phyloP scores from a whole-genome alignment of 179 eudicot species.

The Camellia oleifera region DNA sequence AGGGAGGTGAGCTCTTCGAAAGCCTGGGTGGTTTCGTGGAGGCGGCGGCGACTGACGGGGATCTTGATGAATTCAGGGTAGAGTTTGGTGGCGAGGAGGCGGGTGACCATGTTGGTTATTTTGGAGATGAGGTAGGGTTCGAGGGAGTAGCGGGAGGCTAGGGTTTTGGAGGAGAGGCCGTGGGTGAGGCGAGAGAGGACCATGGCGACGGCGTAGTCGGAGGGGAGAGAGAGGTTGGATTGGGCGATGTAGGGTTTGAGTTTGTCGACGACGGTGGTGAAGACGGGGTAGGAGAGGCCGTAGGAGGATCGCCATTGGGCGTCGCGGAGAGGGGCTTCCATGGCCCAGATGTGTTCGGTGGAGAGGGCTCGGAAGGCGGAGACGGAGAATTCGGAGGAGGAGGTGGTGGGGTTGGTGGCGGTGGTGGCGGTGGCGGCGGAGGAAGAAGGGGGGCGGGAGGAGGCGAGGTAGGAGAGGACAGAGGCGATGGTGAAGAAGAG shows the following conservation, averaged over 20 bases:
- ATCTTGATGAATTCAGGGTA: slow-evolving; percentile 84
- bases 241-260: slow-evolving; percentile 70
- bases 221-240: slow-evolving; percentile 76
- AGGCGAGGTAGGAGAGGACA: slow-evolving; percentile 45
- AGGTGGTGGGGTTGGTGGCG: slow-evolving; percentile 30
- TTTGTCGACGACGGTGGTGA: slow-evolving; percentile 74
- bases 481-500: slow-evolving; percentile 55
- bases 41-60: slow-evolving; percentile 66
- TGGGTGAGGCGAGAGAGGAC: slow-evolving; percentile 71
- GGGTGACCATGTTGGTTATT: slow-evolving; percentile 89
- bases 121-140: slow-evolving; percentile 85
- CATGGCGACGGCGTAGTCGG: slow-evolving; percentile 92
- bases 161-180: slow-evolving; percentile 56
- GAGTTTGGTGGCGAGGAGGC: slow-evolving; percentile 74
- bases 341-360: slow-evolving; percentile 82
- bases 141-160: slow-evolving; percentile 62
- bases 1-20: slow-evolving; percentile 64
- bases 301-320: slow-evolving; percentile 70
- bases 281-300: slow-evolving; percentile 82
- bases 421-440: slow-evolving; percentile 20
- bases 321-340: slow-evolving; percentile 78
- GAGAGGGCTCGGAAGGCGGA: slow-evolving; percentile 86
- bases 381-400: slow-evolving; percentile 44
- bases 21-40: slow-evolving; percentile 60
- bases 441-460: slow-evolving; percentile 25